phyloP scores from a whole-genome alignment of 2,329 filamentous ascomycete genomes.

The Fusarium marasasianum region DNA sequence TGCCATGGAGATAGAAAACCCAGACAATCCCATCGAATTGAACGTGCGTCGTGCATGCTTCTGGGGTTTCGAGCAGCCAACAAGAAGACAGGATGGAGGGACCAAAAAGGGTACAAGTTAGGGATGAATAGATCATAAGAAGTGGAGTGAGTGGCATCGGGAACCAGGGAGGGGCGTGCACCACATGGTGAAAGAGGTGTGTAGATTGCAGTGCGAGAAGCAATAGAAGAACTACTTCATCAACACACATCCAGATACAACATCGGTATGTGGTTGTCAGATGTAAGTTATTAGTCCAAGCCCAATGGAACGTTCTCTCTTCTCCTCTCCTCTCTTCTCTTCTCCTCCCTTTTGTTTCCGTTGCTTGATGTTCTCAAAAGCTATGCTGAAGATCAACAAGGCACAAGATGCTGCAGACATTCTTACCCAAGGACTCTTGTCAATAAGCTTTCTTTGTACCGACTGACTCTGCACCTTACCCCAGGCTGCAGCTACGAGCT shows the following conservation, averaged over 20 bases:
- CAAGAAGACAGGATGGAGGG: constrained; percentile 37
- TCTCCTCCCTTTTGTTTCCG: neutral
- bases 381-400: neutral
- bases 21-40: constrained; percentile 26
- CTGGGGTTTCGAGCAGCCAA: constrained; percentile 31
- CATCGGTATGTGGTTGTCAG: neutral
- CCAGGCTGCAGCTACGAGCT: constrained; percentile 18
- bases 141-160: constrained; percentile 40
- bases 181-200: constrained; percentile 1
- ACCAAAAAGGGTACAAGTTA: constrained; percentile 28
- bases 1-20: constrained; percentile 16
- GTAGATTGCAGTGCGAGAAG: constrained; percentile 2
- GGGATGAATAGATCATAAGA: constrained; percentile 36
- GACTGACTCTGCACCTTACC: constrained; percentile 5
- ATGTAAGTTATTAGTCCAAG: neutral
- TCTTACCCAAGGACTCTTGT: neutral
- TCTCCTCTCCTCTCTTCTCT: neutral
- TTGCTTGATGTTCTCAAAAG: neutral
- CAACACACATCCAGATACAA: neutral
- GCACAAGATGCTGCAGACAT: neutral
- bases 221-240: neutral
- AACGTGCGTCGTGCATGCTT: constrained; percentile 27
- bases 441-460: constrained; percentile 19
- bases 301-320: neutral
- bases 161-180: constrained; percentile 36